Base-by-base conservation (phyloP, 306 rosid genomes). In the Datisca glomerata region DNA sequence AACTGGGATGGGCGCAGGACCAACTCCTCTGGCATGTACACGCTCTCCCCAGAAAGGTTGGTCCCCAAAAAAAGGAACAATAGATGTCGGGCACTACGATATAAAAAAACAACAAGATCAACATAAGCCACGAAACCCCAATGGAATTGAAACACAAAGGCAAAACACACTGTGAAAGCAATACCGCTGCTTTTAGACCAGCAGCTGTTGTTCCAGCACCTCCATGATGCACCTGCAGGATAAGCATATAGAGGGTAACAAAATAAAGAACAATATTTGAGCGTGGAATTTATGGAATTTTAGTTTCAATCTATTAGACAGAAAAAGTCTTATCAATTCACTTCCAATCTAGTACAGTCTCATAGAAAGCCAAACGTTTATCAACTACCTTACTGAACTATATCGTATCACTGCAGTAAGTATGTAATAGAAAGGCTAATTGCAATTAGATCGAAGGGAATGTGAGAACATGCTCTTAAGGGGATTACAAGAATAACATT, bases 181-280 rank as follows among this genome's bases (percentile, higher is more conserved):
- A 67, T 80, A 91, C 99, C 10, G 99, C 87, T 57, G 99, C 96
- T 72, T 71, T 85, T 43, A 91, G 69, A 66, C 99, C 99, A 32
- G 99, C 96, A 59, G 99, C 99, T 25, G 99, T 91, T n/a, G 99
- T 91, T 71, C 99, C 99, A 51, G 99, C 99, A 56, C 99, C 99
- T 43, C 99, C 99, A 45, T 91, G 99, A 73, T 91, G 99, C 61
- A 91, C 94, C 99, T 85, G 72, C 40, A 57, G 47, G 21, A 18
- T 53, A 48, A 17, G 21, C 21, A 23, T 17, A 63, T 16, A 36
- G 17, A 36, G n/a, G n/a, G n/a, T 12, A 12, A 35, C 15, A 36
- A 12, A n/a, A n/a, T n/a, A n/a, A n/a, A n/a, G n/a, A n/a, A n/a
- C n/a, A n/a, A n/a, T n/a, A n/a, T n/a, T n/a, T n/a, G n/a, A n/a